Conservation (phyloP, 1,284 basidiomycete species). For the Hymenochaete sp. region DNA sequence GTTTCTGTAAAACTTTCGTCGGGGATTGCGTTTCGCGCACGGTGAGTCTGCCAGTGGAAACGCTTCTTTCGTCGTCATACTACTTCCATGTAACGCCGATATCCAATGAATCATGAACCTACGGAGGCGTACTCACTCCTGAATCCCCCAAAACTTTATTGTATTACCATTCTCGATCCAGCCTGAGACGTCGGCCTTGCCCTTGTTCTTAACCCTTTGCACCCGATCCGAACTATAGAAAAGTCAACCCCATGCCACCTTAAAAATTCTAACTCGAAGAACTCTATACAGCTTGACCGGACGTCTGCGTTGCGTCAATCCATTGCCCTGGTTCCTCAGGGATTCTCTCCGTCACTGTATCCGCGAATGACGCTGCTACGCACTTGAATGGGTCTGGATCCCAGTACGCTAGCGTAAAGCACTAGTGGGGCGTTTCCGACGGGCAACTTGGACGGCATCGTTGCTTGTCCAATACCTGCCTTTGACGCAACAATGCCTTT, state of each 20-base stretch:
- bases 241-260: neutral
- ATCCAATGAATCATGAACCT: no score
- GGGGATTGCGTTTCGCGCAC: no score
- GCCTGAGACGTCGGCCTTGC: neutral
- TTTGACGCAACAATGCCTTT: no score
- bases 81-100: no score
- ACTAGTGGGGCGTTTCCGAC: slow-evolving; percentile 1
- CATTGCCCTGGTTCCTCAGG: slow-evolving; percentile 1
- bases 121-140: no score
- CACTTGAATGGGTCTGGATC: slow-evolving; percentile 2
- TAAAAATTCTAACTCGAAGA: neutral
- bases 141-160: slow-evolving; percentile 13
- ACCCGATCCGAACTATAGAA: slow-evolving; percentile 5
- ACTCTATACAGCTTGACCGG: neutral
- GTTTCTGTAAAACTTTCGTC: no score
- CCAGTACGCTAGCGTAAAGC: neutral
- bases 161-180: neutral
- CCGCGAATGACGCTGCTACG: slow-evolving; percentile 1
- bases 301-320: slow-evolving; percentile 2
- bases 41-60: no score
- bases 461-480: no score
- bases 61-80: no score
- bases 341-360: neutral
- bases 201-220: slow-evolving; percentile 2
- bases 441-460: neutral